Percentiles rank a stretch among this genome's conserved stretches.
These are phyloP conservation scores for Amaranthus hypochondriacus DNA, from an alignment of 148 eudicot species.

Conservation along the genomic window DNA sequence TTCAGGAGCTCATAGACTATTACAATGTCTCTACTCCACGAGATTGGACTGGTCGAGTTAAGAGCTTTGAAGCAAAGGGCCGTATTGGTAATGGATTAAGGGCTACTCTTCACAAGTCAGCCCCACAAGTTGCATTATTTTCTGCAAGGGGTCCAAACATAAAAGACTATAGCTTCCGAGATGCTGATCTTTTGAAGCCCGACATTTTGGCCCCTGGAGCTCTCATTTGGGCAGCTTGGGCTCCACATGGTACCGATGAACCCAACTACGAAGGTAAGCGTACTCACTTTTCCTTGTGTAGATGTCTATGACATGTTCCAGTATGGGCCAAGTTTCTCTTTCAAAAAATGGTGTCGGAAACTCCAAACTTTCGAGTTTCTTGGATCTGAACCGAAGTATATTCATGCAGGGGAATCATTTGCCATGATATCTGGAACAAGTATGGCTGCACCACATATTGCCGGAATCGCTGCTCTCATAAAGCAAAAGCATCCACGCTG, in stretches of 20 bases:
- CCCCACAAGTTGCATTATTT: slow-evolving; percentile 91
- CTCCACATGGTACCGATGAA: slow-evolving; percentile 93
- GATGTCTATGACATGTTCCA: neutral
- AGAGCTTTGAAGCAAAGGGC: slow-evolving; percentile 72
- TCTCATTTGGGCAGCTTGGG: slow-evolving; percentile 98
- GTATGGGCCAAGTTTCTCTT: neutral
- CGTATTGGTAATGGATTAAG: slow-evolving; percentile 69
- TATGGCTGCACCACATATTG: slow-evolving; percentile 99
- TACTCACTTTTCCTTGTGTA: neutral
- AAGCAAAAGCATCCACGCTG: slow-evolving; percentile 93
- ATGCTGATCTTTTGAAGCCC: slow-evolving; percentile 96
- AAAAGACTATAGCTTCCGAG: slow-evolving; percentile 79
- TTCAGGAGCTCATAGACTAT: slow-evolving; percentile 78
- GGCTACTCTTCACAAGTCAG: slow-evolving; percentile 78
- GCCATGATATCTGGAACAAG: slow-evolving; percentile 99
- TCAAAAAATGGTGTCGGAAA: neutral
- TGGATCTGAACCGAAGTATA: neutral
- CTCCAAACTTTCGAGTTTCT: neutral
- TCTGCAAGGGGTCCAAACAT: slow-evolving; percentile 96
- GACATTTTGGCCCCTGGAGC: slow-evolving; percentile 98
- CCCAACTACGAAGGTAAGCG: slow-evolving; percentile 67
- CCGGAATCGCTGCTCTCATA: slow-evolving; percentile 93
- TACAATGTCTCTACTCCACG: slow-evolving; percentile 79
- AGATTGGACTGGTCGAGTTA: slow-evolving; percentile 96
- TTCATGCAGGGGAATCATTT: slow-evolving; percentile 78